phyloP scores from a whole-genome alignment of 2,329 filamentous ascomycete species.

The Aaosphaeria pasadenensis region DNA sequence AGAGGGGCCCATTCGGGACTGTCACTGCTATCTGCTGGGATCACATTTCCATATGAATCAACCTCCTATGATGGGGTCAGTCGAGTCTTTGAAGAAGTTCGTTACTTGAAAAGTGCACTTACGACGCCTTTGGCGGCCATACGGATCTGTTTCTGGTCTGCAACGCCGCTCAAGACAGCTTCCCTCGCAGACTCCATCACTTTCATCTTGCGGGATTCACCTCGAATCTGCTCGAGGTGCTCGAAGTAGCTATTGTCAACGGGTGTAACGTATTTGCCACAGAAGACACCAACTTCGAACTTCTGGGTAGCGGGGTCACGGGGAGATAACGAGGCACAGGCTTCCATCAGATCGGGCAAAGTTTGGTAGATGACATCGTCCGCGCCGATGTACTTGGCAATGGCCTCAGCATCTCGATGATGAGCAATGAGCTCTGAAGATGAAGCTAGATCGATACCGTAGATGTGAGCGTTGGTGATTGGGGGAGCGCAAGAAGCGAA shows the following conservation, averaged over 20 bases:
- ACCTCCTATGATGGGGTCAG: conserved; percentile 40
- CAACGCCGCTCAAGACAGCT: conserved; percentile 61
- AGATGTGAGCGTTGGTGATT: conserved; percentile 84
- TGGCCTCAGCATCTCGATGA: conserved; percentile 58
- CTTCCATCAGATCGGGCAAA: conserved; percentile 73
- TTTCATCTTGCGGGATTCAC: conserved; percentile 67
- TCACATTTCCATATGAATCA: conserved; percentile 54
- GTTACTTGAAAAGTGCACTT: conserved; percentile 10
- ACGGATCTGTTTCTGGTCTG: conserved; percentile 58
- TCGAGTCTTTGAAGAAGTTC: background rate
- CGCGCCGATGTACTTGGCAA: conserved; percentile 67
- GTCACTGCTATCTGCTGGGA: conserved; percentile 43
- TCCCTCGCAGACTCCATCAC: conserved; percentile 62
- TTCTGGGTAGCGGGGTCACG: conserved; percentile 55
- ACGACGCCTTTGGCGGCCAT: conserved; percentile 61
- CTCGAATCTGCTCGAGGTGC: conserved; percentile 69
- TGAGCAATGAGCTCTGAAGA: conserved; percentile 70
- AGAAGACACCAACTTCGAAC: conserved; percentile 93
- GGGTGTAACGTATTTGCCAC: conserved; percentile 78
- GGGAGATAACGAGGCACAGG: conserved; percentile 71
- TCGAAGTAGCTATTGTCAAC: conserved; percentile 80
- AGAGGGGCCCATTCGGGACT: conserved; percentile 22
- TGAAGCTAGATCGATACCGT: conserved; percentile 74
- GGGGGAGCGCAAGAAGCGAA: conserved; percentile 80
- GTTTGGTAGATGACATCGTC: conserved; percentile 76